phyloP scores from a whole-genome alignment of 1,139 yeast species.

The Lodderomyces margitis region DNA sequence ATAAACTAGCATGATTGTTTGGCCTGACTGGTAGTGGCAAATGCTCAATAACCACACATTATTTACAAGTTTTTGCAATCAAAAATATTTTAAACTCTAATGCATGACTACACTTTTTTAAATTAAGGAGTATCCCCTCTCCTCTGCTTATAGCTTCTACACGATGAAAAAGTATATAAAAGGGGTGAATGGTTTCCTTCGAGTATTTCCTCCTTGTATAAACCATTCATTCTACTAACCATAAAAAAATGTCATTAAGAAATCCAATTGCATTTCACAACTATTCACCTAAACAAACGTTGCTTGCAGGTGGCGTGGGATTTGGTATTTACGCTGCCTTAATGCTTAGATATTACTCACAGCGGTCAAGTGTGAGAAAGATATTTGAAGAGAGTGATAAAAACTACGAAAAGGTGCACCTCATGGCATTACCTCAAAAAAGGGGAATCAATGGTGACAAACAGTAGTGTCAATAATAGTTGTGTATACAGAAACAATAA shows the following conservation, averaged over 20 bases:
- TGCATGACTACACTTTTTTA: neutral
- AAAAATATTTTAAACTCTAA: neutral
- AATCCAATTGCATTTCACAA: slow-evolving; percentile 4
- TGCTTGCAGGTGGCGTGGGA: slow-evolving; percentile 7
- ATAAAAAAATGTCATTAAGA: slow-evolving; percentile 5
- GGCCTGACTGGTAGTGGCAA: neutral
- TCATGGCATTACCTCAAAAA: slow-evolving; percentile 3
- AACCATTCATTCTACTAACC: neutral
- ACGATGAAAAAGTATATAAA: neutral
- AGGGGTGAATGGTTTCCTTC: neutral
- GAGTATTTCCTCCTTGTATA: neutral
- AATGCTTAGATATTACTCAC: slow-evolving; percentile 5
- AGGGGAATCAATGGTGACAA: slow-evolving; percentile 1
- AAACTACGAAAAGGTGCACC: slow-evolving; percentile 4
- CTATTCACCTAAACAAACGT: slow-evolving; percentile 1
- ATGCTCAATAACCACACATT: neutral
- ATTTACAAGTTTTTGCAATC: neutral
- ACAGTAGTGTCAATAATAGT: neutral
- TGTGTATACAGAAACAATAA: neutral
- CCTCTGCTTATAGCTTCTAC: neutral
- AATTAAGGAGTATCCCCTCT: slow-evolving; percentile 2
- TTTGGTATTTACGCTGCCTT: slow-evolving; percentile 4
- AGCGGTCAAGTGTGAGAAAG: slow-evolving; percentile 1
- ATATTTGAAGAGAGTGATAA: slow-evolving; percentile 6
- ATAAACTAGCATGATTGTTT: neutral